Percentiles rank a stretch among this genome's conserved stretches.
Evolutionary conservation across 805 yeast genomes (phyloP).

Genomic region (Saccharomyces kudriavzevii): DNA sequence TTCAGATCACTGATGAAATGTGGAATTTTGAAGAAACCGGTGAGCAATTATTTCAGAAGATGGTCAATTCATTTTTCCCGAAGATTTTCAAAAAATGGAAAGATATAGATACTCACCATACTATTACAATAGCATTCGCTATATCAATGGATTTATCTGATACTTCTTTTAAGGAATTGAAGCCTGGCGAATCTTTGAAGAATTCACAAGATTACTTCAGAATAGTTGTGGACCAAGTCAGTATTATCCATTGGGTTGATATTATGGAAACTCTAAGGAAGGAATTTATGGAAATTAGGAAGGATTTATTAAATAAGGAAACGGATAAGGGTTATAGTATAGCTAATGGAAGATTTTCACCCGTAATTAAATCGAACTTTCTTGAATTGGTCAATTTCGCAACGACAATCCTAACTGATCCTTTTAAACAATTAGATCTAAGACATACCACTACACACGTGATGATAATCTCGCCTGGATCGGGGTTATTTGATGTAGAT

Average conservation of each 20-base stretch:
- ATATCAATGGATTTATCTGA: conserved; percentile 52
- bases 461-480: conserved; percentile 80
- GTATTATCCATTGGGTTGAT: conserved; percentile 79
- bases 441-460: conserved; percentile 89
- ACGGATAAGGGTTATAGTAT: conserved; percentile 28
- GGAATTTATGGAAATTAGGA: conserved; percentile 76
- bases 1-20: conserved; percentile 92
- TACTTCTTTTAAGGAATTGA: conserved; percentile 47
- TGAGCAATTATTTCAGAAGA: conserved; percentile 84
- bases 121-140: conserved; percentile 85
- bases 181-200: conserved; percentile 63
- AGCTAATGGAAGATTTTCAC: conserved; percentile 60
- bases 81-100: conserved; percentile 83
- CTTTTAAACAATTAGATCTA: conserved; percentile 76
- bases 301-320: conserved; percentile 51
- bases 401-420: conserved; percentile 63
- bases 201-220: conserved; percentile 74
- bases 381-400: conserved; percentile 84
- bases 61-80: conserved; percentile 88
- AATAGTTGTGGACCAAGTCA: conserved; percentile 92
- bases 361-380: conserved; percentile 83
- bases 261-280: conserved; percentile 80
- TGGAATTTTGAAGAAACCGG: conserved; percentile 98
- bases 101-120: conserved; percentile 77
- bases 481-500: conserved; percentile 90